phyloP scores from a whole-genome alignment of 495 filamentous ascomycete species.

The Filosporella fistucella region DNA sequence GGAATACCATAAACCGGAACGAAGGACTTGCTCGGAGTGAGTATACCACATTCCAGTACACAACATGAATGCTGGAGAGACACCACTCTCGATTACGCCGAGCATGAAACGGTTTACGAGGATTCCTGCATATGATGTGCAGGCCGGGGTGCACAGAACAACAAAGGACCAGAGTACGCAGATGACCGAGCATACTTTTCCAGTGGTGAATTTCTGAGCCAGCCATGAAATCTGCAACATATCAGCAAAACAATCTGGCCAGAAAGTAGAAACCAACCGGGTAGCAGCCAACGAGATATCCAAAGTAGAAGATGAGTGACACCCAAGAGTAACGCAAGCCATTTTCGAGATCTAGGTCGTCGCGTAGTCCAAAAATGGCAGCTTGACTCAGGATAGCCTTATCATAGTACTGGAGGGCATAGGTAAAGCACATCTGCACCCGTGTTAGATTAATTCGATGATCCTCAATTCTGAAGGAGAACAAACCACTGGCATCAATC shows the following conservation, averaged over 20 bases:
- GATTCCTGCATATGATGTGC: neutral
- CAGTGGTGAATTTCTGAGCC: too few species aligned
- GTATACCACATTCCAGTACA: neutral
- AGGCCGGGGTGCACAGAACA: neutral
- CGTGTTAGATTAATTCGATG: too few species aligned
- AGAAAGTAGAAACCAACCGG: too few species aligned
- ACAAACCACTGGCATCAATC: too few species aligned
- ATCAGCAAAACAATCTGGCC: too few species aligned
- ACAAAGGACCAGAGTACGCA: neutral
- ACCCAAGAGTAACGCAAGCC: too few species aligned
- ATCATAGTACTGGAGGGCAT: neutral
- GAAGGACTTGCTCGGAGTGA: neutral
- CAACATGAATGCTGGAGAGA: neutral
- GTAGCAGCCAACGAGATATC: neutral
- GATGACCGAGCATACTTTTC: conserved; percentile 54
- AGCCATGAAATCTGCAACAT: too few species aligned
- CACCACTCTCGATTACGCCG: neutral
- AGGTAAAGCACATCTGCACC: too few species aligned
- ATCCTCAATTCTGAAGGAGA: too few species aligned
- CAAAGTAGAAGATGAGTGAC: neutral
- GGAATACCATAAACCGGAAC: neutral
- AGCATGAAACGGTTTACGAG: neutral
- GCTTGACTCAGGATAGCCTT: neutral
- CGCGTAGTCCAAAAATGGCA: neutral
- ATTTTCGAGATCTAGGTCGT: too few species aligned